Evolutionary conservation across 768 basidiomycete species (phyloP), one percentile per base, ranked within the genome.

Genomic region (Suillus alpinus): DNA sequence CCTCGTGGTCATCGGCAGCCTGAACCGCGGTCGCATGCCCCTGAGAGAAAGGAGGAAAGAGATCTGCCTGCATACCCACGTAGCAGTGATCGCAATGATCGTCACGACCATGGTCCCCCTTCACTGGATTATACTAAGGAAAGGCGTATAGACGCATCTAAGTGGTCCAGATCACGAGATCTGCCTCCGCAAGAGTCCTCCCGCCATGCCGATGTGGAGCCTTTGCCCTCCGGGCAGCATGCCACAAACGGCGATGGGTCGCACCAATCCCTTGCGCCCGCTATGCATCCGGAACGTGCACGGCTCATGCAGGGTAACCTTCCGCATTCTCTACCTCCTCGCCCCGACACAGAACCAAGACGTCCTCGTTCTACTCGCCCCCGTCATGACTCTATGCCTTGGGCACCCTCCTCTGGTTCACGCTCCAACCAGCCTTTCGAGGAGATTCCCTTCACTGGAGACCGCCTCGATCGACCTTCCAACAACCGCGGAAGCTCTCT

Each of bases 401-500:
- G 52, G 39, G 53, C 37, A 12, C 8, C 53, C 14, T 10, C 53
- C 14, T 10, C 37, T 6, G 16, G 37, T 29, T 39, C 53, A 18
- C 53, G 53, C 10, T 55, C 36, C 37, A 55, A 39, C 6, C 53
- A 39, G 26, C 53, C 18, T 18, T 26, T 39, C 0, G 53, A 39
- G 4, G 37, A 55, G 5, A 55, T 16, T 29, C 3, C 20, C 34
- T 39, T 39, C 53, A 5, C 14, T 39, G 37, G 37, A 37, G 29
- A 57, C 16, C 53, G 31, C 26, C 31, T 62, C 9, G 65, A 61
- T 20, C 63, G 60, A 9, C 18, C 56, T 6, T 20, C 50, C 10
- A 36, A n/a, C 34, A 63, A 59, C 39, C 67, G 71, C 23, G 77
- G 76, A 7, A 67, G 63, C 1, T 80, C 79, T 0, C 63, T 80